A percentile compares a stretch with the other conserved stretches of the same genome.
phyloP scores from a whole-genome alignment of 305 asterid genomes.

The Vinca major region DNA sequence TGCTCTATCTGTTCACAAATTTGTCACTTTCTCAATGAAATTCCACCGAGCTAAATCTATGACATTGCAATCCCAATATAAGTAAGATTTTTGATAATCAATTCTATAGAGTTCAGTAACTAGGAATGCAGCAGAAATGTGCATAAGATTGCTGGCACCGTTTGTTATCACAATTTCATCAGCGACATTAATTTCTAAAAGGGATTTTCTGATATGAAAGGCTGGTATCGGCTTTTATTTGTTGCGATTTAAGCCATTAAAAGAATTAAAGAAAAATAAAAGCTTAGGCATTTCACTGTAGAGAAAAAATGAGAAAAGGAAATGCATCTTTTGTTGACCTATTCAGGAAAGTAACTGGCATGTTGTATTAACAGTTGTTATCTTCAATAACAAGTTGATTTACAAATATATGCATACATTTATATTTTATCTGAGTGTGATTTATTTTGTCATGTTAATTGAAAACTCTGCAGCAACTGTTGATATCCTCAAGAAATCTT shows the following conservation, averaged over 20 bases:
- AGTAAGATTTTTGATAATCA: neutral
- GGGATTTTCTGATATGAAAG: neutral
- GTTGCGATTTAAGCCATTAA: neutral
- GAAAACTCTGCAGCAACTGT: slow-evolving; percentile 51
- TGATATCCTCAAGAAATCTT: slow-evolving; percentile 88
- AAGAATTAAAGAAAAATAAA: neutral
- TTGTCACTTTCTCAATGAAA: neutral
- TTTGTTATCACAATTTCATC: neutral
- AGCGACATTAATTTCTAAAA: slow-evolving; percentile 5
- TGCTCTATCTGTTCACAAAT: neutral
- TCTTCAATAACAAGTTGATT: neutral
- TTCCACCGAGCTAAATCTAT: neutral
- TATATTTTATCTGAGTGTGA: slow-evolving; percentile 2
- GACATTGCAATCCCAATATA: neutral
- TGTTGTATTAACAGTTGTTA: neutral
- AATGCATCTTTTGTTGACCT: neutral
- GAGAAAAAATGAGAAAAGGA: neutral
- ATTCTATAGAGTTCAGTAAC: neutral
- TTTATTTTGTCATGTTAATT: slow-evolving; percentile 17
- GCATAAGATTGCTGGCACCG: neutral
- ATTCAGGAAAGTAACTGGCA: neutral
- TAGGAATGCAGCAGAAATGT: neutral
- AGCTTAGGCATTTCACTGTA: neutral
- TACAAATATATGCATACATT: neutral
- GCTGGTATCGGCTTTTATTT: neutral